phyloP scores from a whole-genome alignment of 2,329 filamentous ascomycete genomes.

The Cladosporium sp. region DNA sequence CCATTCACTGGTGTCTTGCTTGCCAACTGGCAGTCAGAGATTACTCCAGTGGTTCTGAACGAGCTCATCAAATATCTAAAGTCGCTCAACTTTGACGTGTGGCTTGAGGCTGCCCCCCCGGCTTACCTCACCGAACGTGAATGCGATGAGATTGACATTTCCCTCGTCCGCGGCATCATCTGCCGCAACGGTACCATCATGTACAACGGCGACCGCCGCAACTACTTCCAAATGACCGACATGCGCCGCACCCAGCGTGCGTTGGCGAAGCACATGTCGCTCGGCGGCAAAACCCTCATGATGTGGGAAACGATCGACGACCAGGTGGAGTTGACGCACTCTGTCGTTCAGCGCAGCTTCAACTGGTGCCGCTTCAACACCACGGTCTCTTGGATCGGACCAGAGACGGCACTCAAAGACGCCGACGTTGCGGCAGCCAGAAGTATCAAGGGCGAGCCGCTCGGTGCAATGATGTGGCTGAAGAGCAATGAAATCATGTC shows the following conservation, averaged over 20 bases:
- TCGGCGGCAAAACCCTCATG: slow-evolving; percentile 38
- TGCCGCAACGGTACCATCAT: slow-evolving; percentile 39
- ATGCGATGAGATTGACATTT: slow-evolving; percentile 29
- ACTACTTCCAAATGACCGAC: slow-evolving; percentile 40
- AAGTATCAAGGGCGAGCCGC: slow-evolving; percentile 28
- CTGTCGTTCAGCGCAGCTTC: slow-evolving; percentile 38
- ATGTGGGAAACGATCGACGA: slow-evolving; percentile 43
- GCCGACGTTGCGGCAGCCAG: slow-evolving; percentile 28
- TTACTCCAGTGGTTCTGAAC: slow-evolving; percentile 26
- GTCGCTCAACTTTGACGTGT: slow-evolving; percentile 35
- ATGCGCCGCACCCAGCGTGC: slow-evolving; percentile 39
- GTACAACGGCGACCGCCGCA: slow-evolving; percentile 35
- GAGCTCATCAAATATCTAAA: slow-evolving; percentile 31
- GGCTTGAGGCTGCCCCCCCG: slow-evolving; percentile 37
- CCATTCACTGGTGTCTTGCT: slow-evolving; percentile 38
- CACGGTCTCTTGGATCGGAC: slow-evolving; percentile 40
- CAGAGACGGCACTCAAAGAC: slow-evolving; percentile 32
- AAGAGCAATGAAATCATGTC: slow-evolving; percentile 42
- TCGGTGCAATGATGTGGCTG: slow-evolving; percentile 43
- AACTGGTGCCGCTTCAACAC: slow-evolving; percentile 45
- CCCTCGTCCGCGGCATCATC: slow-evolving; percentile 34
- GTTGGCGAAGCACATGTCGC: slow-evolving; percentile 41
- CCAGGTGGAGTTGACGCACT: slow-evolving; percentile 33
- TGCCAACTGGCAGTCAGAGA: slow-evolving; percentile 35
- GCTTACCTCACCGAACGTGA: slow-evolving; percentile 33